Base-by-base conservation (phyloP, 2,329 filamentous ascomycete genomes). In the Aspergillus texensis region DNA sequence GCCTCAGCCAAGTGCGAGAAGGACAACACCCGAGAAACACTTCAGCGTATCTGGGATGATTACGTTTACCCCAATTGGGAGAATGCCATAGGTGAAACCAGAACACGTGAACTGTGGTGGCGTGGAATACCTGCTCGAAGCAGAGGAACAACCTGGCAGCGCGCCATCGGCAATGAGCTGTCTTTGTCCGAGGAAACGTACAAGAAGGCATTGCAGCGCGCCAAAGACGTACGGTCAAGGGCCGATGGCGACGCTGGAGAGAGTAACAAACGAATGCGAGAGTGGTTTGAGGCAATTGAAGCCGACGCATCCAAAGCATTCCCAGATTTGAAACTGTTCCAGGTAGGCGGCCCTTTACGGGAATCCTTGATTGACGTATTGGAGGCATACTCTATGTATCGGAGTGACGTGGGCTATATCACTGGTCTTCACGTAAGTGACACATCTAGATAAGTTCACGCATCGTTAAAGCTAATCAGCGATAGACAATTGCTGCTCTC, bases 61-160 rank as follows among this genome's bases (percentile, higher is more conserved):
- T 82, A 87, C 58, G 82, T 89, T 2, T 80, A 86, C 46, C 86
- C 86, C 3, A 83, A 88, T 62, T 89, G 86, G 84, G 82, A 85
- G 50, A 76, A 79, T 1, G 83, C 83, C 34, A 81, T 88, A 67
- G 76, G 79, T 6, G 83, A 87, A 67, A 81, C 81, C 26, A 80
- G 84, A 8, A 86, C 84, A 3, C 81, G 87, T 30, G 86, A 88
- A 71, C 81, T 89, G 41, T 89, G 87, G 86, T 89, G 87, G 87
- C 83, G 85, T 63, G 87, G 87, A 28, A 82, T 89, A 16, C 84
- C 85, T 0, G 81, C 86, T 4, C 82, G 82, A 63, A 81, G 81
- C 62, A 79, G 87, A 63, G 87, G 85, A 21, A 70, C 79, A 28
- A 86, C 88, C 39, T 89, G 87, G 87, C 79, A 82, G 65, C 83